Conservation (phyloP, 164 flowering plant species). For the Chloranthus sessilifolius region DNA sequence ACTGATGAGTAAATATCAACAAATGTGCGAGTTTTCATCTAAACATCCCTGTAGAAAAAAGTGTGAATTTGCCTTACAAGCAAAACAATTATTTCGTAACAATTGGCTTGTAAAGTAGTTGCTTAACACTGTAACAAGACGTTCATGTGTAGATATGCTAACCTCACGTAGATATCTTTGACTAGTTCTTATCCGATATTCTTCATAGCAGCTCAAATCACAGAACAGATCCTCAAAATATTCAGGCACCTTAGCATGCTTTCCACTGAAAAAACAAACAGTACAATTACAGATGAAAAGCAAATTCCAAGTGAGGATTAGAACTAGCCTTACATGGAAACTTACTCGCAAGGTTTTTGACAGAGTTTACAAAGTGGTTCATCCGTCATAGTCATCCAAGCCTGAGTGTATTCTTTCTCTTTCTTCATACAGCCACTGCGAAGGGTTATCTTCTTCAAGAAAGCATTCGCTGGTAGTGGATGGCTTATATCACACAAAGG, state of each 20-base stretch:
- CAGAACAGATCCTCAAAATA: constrained; percentile 86
- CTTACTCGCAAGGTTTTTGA: constrained; percentile 72
- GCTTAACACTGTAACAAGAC: no score
- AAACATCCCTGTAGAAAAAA: no score
- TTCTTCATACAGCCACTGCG: constrained; percentile 37
- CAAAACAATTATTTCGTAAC: no score
- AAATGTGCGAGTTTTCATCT: no score
- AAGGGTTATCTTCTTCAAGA: constrained; percentile 56
- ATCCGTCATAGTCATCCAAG: constrained; percentile 47
- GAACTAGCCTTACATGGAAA: constrained; percentile 5
- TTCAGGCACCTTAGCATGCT: constrained; percentile 61
- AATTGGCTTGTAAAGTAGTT: no score
- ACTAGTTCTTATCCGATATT: constrained; percentile 68
- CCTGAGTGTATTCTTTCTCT: constrained; percentile 60
- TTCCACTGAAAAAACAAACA: constrained; percentile 39
- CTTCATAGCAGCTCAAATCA: constrained; percentile 60
- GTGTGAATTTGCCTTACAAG: no score
- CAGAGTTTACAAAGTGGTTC: constrained; percentile 95
- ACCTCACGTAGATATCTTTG: constrained; percentile 67
- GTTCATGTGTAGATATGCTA: constrained; percentile 9
- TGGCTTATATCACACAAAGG: constrained; percentile 58
- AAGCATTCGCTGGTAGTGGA: constrained; percentile 57
- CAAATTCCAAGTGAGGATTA: background rate
- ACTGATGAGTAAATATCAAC: no score
- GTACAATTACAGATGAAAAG: background rate